These are phyloP conservation scores for Oryza brachyantha DNA, from an alignment of 176 grass and related monocot species.

Conservation along the genomic window DNA sequence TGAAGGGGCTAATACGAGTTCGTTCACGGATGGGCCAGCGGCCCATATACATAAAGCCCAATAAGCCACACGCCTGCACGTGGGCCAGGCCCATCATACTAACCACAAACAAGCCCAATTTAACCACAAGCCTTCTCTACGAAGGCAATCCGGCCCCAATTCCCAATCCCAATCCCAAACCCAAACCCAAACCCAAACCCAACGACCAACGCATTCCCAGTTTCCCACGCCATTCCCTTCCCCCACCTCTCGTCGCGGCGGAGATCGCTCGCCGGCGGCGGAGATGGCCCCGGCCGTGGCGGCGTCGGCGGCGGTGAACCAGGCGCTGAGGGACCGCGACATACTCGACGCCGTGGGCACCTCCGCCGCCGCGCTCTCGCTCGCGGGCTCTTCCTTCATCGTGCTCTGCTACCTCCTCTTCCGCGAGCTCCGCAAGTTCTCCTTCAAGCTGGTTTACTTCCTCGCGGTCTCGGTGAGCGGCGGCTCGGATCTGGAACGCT, in stretches of 20 bases:
- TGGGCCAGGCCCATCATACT: not conserved
- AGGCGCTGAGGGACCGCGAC: slow-evolving; percentile 41
- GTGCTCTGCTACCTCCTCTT: slow-evolving; percentile 94
- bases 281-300: slow-evolving; percentile 26
- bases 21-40: not conserved
- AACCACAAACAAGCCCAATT: not conserved
- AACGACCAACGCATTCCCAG: slow-evolving; percentile 8
- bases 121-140: not conserved
- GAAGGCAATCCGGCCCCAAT: not conserved
- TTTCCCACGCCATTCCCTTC: not conserved
- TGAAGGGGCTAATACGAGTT: not conserved
- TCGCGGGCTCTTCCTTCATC: slow-evolving; percentile 88
- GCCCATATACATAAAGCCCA: not conserved
- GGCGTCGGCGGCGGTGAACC: slow-evolving; percentile 25
- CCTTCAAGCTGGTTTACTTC: slow-evolving; percentile 97
- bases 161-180: slow-evolving; percentile 16
- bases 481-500: not conserved
- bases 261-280: slow-evolving; percentile 36
- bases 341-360: slow-evolving; percentile 54
- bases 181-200: not conserved
- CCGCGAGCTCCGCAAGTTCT: slow-evolving; percentile 98
- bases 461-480: slow-evolving; percentile 69
- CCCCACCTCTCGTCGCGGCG: not conserved
- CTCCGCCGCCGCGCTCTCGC: slow-evolving; percentile 66
- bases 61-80: not conserved